Evolutionary conservation across 1,284 basidiomycete genomes (phyloP).

Genomic region (Ceratobasidium sp.): DNA sequence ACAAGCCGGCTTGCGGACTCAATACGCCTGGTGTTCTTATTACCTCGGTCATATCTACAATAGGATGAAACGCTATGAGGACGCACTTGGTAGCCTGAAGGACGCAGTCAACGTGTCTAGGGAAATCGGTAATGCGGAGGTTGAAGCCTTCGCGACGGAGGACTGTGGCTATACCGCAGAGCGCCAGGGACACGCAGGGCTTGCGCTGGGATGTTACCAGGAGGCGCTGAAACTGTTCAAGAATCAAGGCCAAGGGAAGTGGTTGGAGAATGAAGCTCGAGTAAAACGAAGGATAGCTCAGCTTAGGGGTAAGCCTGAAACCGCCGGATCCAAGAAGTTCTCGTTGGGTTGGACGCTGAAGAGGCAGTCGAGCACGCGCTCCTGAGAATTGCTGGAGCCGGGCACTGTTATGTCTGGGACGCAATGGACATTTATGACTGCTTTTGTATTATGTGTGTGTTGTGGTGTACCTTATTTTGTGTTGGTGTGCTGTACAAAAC

Average conservation of each 20-base stretch:
- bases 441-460: too few relatives aligned
- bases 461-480: too few relatives aligned
- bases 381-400: too few relatives aligned
- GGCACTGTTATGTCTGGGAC: too few relatives aligned
- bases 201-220: conserved; percentile 5
- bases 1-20: neutral
- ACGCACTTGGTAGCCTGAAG: neutral
- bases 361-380: conserved; percentile 7
- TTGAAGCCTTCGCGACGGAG: conserved; percentile 29
- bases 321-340: neutral
- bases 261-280: conserved; percentile 12
- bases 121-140: neutral
- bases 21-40: conserved; percentile 26
- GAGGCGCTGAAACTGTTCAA: conserved; percentile 18
- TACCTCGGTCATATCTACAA: conserved; percentile 25
- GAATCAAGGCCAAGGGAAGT: conserved; percentile 5
- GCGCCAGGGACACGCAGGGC: neutral
- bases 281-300: conserved; percentile 16
- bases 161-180: conserved; percentile 23
- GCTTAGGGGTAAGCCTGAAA: neutral
- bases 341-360: neutral
- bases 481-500: too few relatives aligned
- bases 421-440: too few relatives aligned
- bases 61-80: conserved; percentile 1
- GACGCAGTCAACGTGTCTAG: neutral